Percentiles rank a stretch among this genome's conserved stretches.
Conservation (phyloP, 106 monocot genomes). For the Ottelia alismoides region DNA sequence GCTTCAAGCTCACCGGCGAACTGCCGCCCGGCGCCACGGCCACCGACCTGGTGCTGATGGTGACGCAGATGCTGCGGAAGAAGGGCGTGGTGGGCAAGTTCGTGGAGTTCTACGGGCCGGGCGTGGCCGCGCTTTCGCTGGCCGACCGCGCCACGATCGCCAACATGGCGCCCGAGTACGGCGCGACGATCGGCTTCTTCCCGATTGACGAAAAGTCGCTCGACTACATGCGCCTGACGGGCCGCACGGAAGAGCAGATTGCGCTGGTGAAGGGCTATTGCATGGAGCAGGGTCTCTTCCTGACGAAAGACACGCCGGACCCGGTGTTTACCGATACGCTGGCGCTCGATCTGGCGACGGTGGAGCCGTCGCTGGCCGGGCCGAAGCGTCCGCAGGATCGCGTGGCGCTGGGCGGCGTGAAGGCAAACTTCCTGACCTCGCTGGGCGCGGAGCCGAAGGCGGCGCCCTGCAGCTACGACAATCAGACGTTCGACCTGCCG, state of each 20-base stretch:
- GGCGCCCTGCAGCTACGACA: no score
- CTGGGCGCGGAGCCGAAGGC: no score
- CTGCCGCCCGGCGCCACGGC: conserved; percentile 63
- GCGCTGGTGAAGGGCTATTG: no score
- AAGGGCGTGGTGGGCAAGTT: conserved; percentile 89
- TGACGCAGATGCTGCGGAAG: conserved; percentile 77
- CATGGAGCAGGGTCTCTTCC: no score
- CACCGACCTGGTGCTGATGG: conserved; percentile 72
- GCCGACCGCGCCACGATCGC: conserved; percentile 88
- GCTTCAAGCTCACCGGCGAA: conserved; percentile 59
- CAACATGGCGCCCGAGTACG: conserved; percentile 95
- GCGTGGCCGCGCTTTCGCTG: conserved; percentile 50
- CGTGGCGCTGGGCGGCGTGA: no score
- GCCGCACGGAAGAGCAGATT: conserved; percentile 41
- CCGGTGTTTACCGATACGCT: no score
- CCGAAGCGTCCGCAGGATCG: no score
- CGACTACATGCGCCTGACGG: conserved; percentile 4
- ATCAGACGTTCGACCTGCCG: conserved; percentile 36
- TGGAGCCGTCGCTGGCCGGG: no score
- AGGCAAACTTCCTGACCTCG: no score
- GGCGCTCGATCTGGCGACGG: no score
- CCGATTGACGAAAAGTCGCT: conserved; percentile 40
- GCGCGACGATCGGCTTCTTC: conserved; percentile 94
- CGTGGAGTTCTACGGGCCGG: conserved; percentile 80
- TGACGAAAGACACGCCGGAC: no score